Evolutionary conservation across 1,284 basidiomycete genomes (phyloP).

Genomic region (Exsudoporus floridanus): DNA sequence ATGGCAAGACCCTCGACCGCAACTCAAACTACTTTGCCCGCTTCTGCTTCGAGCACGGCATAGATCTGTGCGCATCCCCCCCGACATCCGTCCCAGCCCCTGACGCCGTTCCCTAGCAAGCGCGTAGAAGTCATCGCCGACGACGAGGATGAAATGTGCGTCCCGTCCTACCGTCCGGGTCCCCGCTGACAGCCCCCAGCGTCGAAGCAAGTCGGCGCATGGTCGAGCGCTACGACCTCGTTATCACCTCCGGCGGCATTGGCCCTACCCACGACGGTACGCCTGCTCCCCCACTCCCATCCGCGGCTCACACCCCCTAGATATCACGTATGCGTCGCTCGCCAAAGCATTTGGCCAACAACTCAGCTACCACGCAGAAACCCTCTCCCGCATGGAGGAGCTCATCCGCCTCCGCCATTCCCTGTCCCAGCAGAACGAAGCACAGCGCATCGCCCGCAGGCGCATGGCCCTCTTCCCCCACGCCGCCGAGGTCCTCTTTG

Average conservation of each 20-base stretch:
- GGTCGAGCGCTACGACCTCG: conserved; percentile 83
- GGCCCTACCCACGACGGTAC: conserved; percentile 85
- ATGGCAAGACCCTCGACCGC: conserved; percentile 84
- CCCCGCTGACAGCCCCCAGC: conserved; percentile 39
- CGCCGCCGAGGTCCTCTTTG: conserved; percentile 73
- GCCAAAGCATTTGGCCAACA: conserved; percentile 81
- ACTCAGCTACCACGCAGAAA: conserved; percentile 79
- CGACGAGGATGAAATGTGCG: conserved; percentile 85
- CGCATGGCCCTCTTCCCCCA: conserved; percentile 85
- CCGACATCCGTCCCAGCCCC: neutral
- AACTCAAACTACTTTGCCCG: conserved; percentile 86
- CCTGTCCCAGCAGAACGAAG: conserved; percentile 58
- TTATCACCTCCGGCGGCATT: conserved; percentile 84
- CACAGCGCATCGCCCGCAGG: conserved; percentile 70
- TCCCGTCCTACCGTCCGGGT: conserved; percentile 2
- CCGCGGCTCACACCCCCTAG: conserved; percentile 37
- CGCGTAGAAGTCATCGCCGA: conserved; percentile 92
- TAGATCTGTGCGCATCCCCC: conserved; percentile 67
- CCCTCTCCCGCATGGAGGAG: conserved; percentile 73
- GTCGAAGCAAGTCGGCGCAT: conserved; percentile 83
- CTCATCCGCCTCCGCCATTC: conserved; percentile 60
- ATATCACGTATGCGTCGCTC: conserved; percentile 88
- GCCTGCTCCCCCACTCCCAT: conserved; percentile 6
- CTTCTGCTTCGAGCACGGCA: conserved; percentile 85
- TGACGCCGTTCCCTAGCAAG: conserved; percentile 50